These are phyloP conservation scores for Eutrema yunnanense DNA, from an alignment of 345 rosid species.

Conservation along the genomic window DNA sequence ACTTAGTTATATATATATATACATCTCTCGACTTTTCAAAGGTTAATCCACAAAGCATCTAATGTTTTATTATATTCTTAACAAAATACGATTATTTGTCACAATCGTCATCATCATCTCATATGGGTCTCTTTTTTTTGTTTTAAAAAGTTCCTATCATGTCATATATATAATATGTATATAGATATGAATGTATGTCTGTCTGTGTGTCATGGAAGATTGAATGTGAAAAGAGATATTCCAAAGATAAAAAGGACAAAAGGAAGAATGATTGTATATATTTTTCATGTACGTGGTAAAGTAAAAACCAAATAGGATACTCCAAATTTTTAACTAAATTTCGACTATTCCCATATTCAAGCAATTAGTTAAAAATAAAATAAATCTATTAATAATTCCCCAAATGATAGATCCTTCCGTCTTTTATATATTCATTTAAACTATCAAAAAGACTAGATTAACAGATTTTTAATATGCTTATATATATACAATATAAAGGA, in stretches of 20 bases:
- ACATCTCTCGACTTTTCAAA: not conserved
- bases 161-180: not conserved
- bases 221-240: conserved; percentile 25
- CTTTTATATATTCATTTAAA: not conserved
- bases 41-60: conserved; percentile 16
- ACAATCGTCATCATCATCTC: conserved; percentile 30
- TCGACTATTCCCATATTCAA: conserved; percentile 15
- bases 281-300: conserved; percentile 25
- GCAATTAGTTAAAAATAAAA: not conserved
- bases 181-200: not conserved
- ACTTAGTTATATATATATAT: not conserved
- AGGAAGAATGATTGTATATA: conserved; percentile 30
- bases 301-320: conserved; percentile 16
- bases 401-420: not conserved
- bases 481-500: not conserved
- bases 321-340: conserved; percentile 8
- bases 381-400: not conserved
- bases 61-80: not conserved
- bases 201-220: conserved; percentile 12
- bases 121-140: conserved; percentile 19
- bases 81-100: conserved; percentile 21
- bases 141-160: conserved; percentile 21
- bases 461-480: not conserved
- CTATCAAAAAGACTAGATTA: not conserved
- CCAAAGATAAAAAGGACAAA: conserved; percentile 27